Evolutionary conservation across 148 eudicot species (phyloP).

Genomic region (Selenicereus undatus): DNA sequence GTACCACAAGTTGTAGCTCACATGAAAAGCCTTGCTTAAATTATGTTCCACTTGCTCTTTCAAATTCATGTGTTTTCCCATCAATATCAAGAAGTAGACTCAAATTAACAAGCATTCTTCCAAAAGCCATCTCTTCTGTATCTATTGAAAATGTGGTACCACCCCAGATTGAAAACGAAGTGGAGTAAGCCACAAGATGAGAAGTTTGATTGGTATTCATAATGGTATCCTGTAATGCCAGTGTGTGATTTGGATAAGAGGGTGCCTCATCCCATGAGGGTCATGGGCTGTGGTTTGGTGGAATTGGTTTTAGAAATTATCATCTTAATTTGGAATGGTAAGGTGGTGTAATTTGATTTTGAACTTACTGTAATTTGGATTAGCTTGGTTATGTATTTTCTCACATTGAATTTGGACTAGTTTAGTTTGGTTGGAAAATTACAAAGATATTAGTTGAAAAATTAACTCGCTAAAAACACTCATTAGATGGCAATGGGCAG

Average conservation of each 20-base stretch:
- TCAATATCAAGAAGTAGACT: too few relatives aligned
- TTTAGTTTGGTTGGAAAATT: too few relatives aligned
- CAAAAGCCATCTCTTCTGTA: conserved; percentile 21
- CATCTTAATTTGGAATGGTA: too few relatives aligned
- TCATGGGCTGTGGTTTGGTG: conserved; percentile 68
- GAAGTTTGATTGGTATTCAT: conserved; percentile 56
- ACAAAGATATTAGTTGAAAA: too few relatives aligned
- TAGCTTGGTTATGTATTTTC: too few relatives aligned
- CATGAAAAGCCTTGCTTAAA: not conserved
- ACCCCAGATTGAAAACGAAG: not conserved
- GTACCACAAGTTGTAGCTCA: not conserved
- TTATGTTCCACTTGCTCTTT: not conserved
- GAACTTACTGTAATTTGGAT: too few relatives aligned
- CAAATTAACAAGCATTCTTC: not conserved
- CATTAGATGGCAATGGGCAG: too few relatives aligned
- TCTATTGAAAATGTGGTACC: conserved; percentile 21
- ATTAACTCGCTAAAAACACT: too few relatives aligned
- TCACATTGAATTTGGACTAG: too few relatives aligned
- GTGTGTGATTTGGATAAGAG: conserved; percentile 63
- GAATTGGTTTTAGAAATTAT: too few relatives aligned
- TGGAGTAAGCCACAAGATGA: conserved; percentile 10
- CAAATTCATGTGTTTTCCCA: not conserved
- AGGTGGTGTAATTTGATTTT: too few relatives aligned
- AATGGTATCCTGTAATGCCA: conserved; percentile 67
- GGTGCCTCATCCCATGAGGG: conserved; percentile 50